Percentiles rank a stretch among this genome's conserved stretches.
Conservation (phyloP, 441 rosid species). For the Mallotus repandus region DNA sequence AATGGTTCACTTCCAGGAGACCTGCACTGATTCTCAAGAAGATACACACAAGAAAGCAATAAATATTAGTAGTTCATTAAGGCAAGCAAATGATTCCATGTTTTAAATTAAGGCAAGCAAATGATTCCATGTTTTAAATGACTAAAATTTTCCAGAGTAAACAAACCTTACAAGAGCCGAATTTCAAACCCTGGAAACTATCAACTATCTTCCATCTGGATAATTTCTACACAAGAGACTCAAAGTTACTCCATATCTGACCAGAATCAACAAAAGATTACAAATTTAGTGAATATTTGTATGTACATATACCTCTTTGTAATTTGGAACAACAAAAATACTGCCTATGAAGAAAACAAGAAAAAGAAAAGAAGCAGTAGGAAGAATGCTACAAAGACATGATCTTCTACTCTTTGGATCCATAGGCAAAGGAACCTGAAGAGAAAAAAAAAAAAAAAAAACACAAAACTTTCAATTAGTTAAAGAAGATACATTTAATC, state of each 20-base stretch:
- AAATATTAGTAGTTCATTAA: neutral
- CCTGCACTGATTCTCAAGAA: conserved; percentile 43
- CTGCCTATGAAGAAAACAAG: conserved; percentile 40
- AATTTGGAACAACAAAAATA: conserved; percentile 35
- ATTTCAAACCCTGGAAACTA: conserved; percentile 25
- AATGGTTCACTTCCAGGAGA: conserved; percentile 55
- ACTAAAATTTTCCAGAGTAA: neutral
- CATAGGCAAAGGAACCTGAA: conserved; percentile 34
- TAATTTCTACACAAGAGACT: conserved; percentile 37
- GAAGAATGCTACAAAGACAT: conserved; percentile 34
- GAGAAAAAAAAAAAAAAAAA: neutral
- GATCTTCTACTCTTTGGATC: conserved; percentile 38
- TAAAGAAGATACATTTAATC: neutral
- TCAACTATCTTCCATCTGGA: conserved; percentile 36
- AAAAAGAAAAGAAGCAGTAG: conserved; percentile 42
- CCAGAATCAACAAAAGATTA: neutral
- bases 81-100: neutral
- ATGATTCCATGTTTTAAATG: neutral
- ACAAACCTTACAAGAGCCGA: conserved; percentile 45
- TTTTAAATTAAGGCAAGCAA: neutral
- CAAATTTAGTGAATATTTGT: neutral
- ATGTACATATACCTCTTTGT: conserved; percentile 37
- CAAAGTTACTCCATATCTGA: neutral
- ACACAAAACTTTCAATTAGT: too few relatives aligned
- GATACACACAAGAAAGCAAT: conserved; percentile 25